A percentile compares a stretch with the other conserved stretches of the same genome.
Evolutionary conservation across 768 basidiomycete genomes (phyloP).

Genomic region (Russula sp.): DNA sequence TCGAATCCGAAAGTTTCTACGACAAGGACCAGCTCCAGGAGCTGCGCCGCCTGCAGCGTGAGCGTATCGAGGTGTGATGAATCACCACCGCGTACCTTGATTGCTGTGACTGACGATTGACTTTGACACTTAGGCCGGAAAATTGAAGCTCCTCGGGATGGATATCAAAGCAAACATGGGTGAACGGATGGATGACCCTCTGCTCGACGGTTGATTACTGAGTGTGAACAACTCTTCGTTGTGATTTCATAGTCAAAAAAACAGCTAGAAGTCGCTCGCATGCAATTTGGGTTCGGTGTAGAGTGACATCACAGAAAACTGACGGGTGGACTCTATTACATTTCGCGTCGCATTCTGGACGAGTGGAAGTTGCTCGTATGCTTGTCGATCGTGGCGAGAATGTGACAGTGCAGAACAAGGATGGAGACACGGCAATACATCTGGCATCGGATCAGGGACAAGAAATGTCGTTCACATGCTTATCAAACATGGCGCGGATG

Average conservation of each 20-base stretch:
- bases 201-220: conserved; percentile 47
- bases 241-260: conserved; percentile 15
- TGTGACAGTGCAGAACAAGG: neutral
- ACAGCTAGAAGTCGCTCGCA: too few relatives aligned
- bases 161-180: conserved; percentile 82
- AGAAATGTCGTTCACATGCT: too few relatives aligned
- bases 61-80: conserved; percentile 67
- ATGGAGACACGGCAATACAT: too few relatives aligned
- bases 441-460: too few relatives aligned
- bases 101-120: neutral
- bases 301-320: too few relatives aligned
- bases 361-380: too few relatives aligned
- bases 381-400: too few relatives aligned
- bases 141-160: conserved; percentile 87
- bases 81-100: neutral
- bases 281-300: too few relatives aligned
- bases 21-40: conserved; percentile 78
- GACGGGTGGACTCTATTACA: too few relatives aligned
- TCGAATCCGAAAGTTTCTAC: conserved; percentile 72
- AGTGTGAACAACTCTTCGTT: neutral
- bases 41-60: conserved; percentile 77
- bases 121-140: conserved; percentile 51
- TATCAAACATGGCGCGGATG: too few relatives aligned
- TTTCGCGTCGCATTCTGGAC: too few relatives aligned
- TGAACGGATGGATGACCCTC: conserved; percentile 77